Evolutionary conservation across 2,329 filamentous ascomycete genomes (phyloP).

Genomic region (Pseudogymnoascus sp.): DNA sequence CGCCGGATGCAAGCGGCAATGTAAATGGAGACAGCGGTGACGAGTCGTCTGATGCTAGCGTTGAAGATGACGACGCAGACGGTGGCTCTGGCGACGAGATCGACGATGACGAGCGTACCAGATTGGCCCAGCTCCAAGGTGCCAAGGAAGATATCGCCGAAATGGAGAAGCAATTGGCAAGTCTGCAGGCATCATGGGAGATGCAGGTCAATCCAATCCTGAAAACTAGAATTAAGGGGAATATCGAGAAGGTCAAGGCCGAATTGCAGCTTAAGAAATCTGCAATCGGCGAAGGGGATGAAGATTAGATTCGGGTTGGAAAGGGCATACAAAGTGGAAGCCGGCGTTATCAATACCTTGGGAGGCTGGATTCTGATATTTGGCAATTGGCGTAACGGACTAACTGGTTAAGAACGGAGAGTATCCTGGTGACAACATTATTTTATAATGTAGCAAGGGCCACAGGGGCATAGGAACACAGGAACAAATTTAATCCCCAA

Average conservation of each 20-base stretch:
- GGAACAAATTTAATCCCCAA: not conserved
- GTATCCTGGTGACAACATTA: not conserved
- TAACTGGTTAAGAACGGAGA: not conserved
- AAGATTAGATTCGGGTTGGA: conserved; percentile 16
- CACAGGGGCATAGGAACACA: not conserved
- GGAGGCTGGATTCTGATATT: not conserved
- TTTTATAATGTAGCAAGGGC: not conserved
- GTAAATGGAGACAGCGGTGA: conserved; percentile 31
- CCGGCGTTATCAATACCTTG: conserved; percentile 5
- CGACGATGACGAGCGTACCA: conserved; percentile 44
- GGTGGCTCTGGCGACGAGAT: conserved; percentile 35
- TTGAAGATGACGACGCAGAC: conserved; percentile 36
- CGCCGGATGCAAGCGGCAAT: conserved; percentile 13
- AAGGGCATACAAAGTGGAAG: not conserved
- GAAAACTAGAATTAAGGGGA: conserved; percentile 40
- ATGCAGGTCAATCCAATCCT: conserved; percentile 41
- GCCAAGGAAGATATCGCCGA: conserved; percentile 47
- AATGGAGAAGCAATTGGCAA: conserved; percentile 42
- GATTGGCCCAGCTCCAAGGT: conserved; percentile 39
- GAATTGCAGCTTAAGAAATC: conserved; percentile 47
- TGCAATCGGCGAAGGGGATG: conserved; percentile 29
- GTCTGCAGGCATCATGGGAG: conserved; percentile 35
- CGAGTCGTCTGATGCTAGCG: conserved; percentile 37
- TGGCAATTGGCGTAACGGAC: not conserved
- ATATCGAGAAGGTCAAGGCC: conserved; percentile 42